These are phyloP conservation scores for Crepidotus variabilis DNA, from an alignment of 768 basidiomycete genomes.

Conservation along the genomic window DNA sequence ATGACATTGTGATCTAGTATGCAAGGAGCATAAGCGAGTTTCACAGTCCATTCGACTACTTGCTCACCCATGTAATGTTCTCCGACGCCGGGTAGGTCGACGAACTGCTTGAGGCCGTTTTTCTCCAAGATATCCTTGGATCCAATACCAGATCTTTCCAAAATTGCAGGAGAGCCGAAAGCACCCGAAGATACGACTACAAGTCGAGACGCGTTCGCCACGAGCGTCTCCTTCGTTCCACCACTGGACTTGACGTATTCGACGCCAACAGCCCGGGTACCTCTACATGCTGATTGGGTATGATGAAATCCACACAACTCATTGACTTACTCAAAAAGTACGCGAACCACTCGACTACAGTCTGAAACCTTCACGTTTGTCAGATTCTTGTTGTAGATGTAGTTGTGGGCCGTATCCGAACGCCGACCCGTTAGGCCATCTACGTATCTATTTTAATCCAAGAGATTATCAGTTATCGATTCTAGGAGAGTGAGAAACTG, in stretches of 20 bases:
- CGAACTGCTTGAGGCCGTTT: conserved; percentile 42
- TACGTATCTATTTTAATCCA: conserved; percentile 45
- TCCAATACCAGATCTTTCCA: conserved; percentile 63
- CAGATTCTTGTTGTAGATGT: conserved; percentile 45
- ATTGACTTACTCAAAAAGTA: conserved; percentile 43
- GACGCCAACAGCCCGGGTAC: conserved; percentile 42
- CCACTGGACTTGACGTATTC: conserved; percentile 42
- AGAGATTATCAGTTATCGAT: conserved; percentile 5
- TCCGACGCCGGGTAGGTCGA: conserved; percentile 75
- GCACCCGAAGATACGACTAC: conserved; percentile 51
- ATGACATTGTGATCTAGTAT: conserved; percentile 37
- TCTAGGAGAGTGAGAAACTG: too few species aligned
- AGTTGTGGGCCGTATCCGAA: conserved; percentile 53
- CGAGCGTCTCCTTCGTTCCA: conserved; percentile 15
- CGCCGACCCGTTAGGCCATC: conserved; percentile 46
- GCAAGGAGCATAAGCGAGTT: not conserved
- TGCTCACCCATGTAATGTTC: conserved; percentile 55
- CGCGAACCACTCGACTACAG: conserved; percentile 40
- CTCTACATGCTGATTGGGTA: conserved; percentile 20
- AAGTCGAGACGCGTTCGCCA: conserved; percentile 28
- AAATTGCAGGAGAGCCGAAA: conserved; percentile 52
- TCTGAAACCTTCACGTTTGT: conserved; percentile 37
- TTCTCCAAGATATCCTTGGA: conserved; percentile 40
- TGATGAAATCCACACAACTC: not conserved
- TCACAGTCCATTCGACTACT: not conserved